Base-by-base conservation (phyloP, 176 grass and related monocot genomes). In the Paspalum vaginatum region DNA sequence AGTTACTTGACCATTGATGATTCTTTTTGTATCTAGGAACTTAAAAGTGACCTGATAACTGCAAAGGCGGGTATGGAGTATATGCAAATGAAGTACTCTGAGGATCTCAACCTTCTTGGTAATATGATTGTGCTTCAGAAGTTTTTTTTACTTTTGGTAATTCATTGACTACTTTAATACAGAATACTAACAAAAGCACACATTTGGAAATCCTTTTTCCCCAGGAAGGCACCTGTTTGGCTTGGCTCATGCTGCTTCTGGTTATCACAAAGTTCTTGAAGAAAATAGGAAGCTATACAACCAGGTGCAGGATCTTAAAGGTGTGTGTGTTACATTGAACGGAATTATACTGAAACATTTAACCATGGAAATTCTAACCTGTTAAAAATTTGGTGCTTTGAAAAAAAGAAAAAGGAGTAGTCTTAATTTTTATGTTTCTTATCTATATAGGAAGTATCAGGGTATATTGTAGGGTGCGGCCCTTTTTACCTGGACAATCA, bases 301-400 rank as follows among this genome's bases (percentile, higher is more conserved):
- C 80, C 96, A 90, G 87, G 96, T 99, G 65, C 96, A 99, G 89
- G 96, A 99, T 88, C 93, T 99, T 68, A 99, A 95, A 88, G 96
- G 96, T 99, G 89, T 47, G 61, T 39, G 70, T 76, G 71, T 68
- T 54, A 54, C n/a, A 60, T 25, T 49, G 65, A 61, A 61, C 32
- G 32, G 3, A 32, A 32, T 32, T 32, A 32, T 32, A 32, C 32
- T 32, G 32, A 32, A 32, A 32, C 42, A 61, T 88, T 46, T 42
- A 71, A 8, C 14, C 25, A 37, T 11, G 46, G 3, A 60, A 6
- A 77, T 89, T 54, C 41, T 47, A 17, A 63, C 5, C 16, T 45
- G 44, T 22, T 5, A 74, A 68, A 74, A 0, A 27, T 42, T 62
- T 85, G 55, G 45, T 74, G 39, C 27, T 83, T 27, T 37, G 17